phyloP scores from a whole-genome alignment of 495 filamentous ascomycete genomes.

The Penicillium coffeae region DNA sequence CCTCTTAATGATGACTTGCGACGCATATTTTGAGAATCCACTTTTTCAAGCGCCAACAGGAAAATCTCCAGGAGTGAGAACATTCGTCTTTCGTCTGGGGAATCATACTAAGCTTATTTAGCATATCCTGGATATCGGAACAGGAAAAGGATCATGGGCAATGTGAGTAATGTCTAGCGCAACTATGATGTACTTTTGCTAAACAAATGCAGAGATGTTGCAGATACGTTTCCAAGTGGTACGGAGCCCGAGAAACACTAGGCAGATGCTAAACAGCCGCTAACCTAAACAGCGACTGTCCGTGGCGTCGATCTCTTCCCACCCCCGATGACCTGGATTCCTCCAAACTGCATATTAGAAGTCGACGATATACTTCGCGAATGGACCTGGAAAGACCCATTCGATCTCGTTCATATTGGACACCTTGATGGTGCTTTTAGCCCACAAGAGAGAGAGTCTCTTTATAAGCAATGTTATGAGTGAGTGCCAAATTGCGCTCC shows the following conservation, averaged over 20 bases:
- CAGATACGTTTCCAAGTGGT: conserved; percentile 21
- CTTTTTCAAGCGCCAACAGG: conserved; percentile 9
- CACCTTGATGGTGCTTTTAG: neutral
- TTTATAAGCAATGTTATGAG: conserved; percentile 7
- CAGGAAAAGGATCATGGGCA: conserved; percentile 25
- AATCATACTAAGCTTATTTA: neutral
- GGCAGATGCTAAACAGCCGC: neutral
- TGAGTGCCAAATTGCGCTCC: neutral
- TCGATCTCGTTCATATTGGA: conserved; percentile 13
- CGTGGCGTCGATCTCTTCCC: conserved; percentile 8
- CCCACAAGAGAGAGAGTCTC: neutral
- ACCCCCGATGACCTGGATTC: conserved; percentile 1
- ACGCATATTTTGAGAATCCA: conserved; percentile 4
- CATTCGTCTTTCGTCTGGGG: neutral
- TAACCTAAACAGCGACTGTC: conserved; percentile 2
- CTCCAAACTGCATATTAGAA: conserved; percentile 7
- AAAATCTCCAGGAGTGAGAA: neutral
- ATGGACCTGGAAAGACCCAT: conserved; percentile 6
- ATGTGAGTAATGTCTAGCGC: conserved; percentile 14
- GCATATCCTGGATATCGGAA: conserved; percentile 26
- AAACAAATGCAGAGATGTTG: conserved; percentile 16
- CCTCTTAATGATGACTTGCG: conserved; percentile 10
- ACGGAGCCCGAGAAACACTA: neutral
- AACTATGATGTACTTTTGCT: neutral
- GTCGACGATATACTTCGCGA: conserved; percentile 4